phyloP scores from a whole-genome alignment of 2,329 filamentous ascomycete genomes.

The Fusarium sp. region DNA sequence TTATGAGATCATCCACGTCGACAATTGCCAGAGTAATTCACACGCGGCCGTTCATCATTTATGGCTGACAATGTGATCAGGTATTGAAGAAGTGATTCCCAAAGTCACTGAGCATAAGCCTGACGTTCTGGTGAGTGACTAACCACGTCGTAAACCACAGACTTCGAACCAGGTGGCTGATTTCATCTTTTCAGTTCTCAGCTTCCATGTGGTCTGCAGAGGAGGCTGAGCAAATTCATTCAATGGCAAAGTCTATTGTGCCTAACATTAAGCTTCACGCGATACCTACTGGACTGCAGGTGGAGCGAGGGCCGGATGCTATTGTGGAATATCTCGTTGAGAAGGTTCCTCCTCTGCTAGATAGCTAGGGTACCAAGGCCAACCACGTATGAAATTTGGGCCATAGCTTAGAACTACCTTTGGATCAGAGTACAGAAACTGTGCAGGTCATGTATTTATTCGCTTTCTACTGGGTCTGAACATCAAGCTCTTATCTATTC shows the following conservation, averaged over 20 bases:
- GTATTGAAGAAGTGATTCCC: constrained; percentile 21
- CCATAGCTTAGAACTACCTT: too few relatives aligned
- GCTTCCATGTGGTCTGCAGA: constrained; percentile 22
- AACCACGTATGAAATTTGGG: too few relatives aligned
- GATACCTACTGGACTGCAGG: constrained; percentile 17
- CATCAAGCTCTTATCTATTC: background rate
- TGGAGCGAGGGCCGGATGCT: constrained; percentile 15
- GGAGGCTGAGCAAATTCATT: constrained; percentile 18
- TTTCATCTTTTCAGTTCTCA: background rate
- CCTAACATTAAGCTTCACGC: constrained; percentile 17
- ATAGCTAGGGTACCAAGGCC: constrained; percentile 1
- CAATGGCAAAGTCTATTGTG: constrained; percentile 23
- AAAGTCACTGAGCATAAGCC: constrained; percentile 23
- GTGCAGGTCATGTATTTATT: background rate
- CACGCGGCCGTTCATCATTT: accelerated
- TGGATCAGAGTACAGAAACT: too few relatives aligned
- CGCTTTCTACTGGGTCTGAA: background rate
- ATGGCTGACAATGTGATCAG: background rate
- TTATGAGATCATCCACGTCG: constrained; percentile 20
- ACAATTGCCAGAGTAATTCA: constrained; percentile 2
- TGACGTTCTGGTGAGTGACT: constrained; percentile 3
- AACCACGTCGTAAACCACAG: accelerated
- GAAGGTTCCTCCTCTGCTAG: constrained; percentile 20
- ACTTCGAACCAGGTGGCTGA: accelerated
- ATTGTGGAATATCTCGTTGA: constrained; percentile 24